Evolutionary conservation across 768 basidiomycete species (phyloP), one percentile per base, ranked within the genome.

Genomic region (Termitomyces sp.): DNA sequence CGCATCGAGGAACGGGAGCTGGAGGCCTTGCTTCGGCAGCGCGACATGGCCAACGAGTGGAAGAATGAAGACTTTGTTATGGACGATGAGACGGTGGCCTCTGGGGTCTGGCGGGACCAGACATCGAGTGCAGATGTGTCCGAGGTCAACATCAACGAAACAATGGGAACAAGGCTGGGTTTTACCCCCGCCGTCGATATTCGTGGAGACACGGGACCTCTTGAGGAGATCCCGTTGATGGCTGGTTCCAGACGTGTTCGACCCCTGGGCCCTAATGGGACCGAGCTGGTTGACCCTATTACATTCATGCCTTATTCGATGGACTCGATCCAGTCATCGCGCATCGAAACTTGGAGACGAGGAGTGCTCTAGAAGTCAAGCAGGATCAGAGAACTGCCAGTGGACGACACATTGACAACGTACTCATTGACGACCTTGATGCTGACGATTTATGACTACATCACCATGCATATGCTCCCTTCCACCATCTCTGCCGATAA

Each of bases 1-100:
- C 33, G 24, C 14, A 63, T 63, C 27, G 53, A 53, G 13, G 52
- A 57, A 9, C 55, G 62, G 4, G 62, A 63, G 53, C 47, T 60
- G 37, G 56, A 60, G 30, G 34, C 14, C 5, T 47, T 63, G 42
- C 53, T 60, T 3, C 47, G 51, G 36, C 42, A 59, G 49, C 46
- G 62, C 16, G 46, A 59, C 49, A 42, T 14, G 22, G 34, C 44
- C 24, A n/a, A 16, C 9, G 18, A 18, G 7, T 33, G 8, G 37
- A 27, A 32, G 47, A 26, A 14, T 6, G 36, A n/a, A 5, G 32
- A 33, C 18, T 57, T 39, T 37, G 51, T 39, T n/a, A 54, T 57
- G 52, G 60, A 60, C 2, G 39, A 26, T 18, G 50, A 45, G 16
- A 58, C 56, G n/a, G 52, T 46, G 42, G 13, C 33, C 6, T 51